Evolutionary conservation across 2,329 filamentous ascomycete genomes (phyloP), one percentile per base, ranked within the genome.

Genomic region (Phyllosticta citribraziliensis): DNA sequence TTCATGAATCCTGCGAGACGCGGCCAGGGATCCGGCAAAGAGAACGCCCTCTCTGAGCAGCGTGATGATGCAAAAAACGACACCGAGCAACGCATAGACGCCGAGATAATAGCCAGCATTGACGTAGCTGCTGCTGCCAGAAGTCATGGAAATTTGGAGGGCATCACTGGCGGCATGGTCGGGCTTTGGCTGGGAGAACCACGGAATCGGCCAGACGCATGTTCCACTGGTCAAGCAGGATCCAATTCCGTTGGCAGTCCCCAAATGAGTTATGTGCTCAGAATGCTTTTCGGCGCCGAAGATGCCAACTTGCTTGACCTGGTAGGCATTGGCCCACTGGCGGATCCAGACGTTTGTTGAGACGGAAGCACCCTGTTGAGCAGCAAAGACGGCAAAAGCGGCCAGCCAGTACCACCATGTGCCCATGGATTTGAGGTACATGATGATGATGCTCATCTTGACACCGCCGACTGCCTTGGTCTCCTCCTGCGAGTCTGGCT

Each of bases 291-390:
- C 20, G 6, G 17, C 14, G 5, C 56, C 60, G 68, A 69, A 64
- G 22, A 70, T 68, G 22, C 72, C 71, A 58, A 70, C 62, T 73
- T 74, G 56, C 80, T 80, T 63, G 69, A 76, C 61, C 81, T 82
- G 70, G 71, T 97, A 97, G 63, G 94, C 88, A 71, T 97, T 96
- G 17, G 93, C 88, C 94, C 94, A 99, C 72, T 93, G 81, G 67
- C 90, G 84, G 68, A 99, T 96, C 94, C 94, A 99, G 57, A 97
- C 76, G 68, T 94, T 97, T 40, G 91, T 95, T 0, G 88, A 90
- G 2, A 97, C 88, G 24, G 88, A 88, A 3, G 88, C 88, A 35
- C 96, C 73, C 72, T 99, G 94, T 71, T 97, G 92, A 53, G 88
- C 77, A 27, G 82, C 81, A 70, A 99, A 97, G 47, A 92, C 86